A percentile compares a stretch with the other conserved stretches of the same genome.
Evolutionary conservation across 2,329 filamentous ascomycete species (phyloP).

Genomic region (Aspergillus uvarum): DNA sequence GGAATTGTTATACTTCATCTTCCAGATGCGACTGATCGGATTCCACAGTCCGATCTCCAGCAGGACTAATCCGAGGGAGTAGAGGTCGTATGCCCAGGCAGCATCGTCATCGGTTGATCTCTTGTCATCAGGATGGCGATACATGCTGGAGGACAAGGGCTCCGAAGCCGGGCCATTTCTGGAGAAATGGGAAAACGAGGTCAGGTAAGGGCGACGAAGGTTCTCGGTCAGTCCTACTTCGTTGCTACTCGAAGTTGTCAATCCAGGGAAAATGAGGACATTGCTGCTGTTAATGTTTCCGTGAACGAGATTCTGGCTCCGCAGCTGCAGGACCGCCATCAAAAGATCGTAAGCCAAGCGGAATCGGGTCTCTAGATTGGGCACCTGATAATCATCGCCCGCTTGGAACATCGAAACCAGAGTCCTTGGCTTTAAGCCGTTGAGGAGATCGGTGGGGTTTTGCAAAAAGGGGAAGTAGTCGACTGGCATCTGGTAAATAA

Average conservation of each 20-base stretch:
- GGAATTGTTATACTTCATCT: slow-evolving; percentile 60
- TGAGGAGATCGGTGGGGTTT: slow-evolving; percentile 40
- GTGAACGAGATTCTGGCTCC: slow-evolving; percentile 58
- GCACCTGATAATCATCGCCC: slow-evolving; percentile 45
- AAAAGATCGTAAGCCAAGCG: slow-evolving; percentile 60
- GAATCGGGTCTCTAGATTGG: slow-evolving; percentile 63
- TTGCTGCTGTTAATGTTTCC: slow-evolving; percentile 66
- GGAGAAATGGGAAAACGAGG: slow-evolving; percentile 61
- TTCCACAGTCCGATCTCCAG: slow-evolving; percentile 65
- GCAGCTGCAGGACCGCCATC: slow-evolving; percentile 56
- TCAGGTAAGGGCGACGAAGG: slow-evolving; percentile 57
- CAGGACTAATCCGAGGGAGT: slow-evolving; percentile 61
- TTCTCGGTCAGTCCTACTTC: slow-evolving; percentile 42
- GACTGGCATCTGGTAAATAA: slow-evolving; percentile 61
- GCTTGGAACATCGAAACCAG: slow-evolving; percentile 45
- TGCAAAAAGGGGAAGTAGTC: slow-evolving; percentile 45
- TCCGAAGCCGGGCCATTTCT: slow-evolving; percentile 48
- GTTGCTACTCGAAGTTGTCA: slow-evolving; percentile 33
- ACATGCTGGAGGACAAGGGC: slow-evolving; percentile 56
- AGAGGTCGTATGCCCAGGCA: slow-evolving; percentile 55
- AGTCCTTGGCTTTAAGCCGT: slow-evolving; percentile 41
- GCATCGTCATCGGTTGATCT: slow-evolving; percentile 39
- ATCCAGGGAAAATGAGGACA: slow-evolving; percentile 56
- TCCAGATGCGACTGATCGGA: slow-evolving; percentile 62
- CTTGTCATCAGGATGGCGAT: slow-evolving; percentile 57